Percentiles rank a stretch among this genome's conserved stretches.
Conservation (phyloP, 2,329 filamentous ascomycete species). For the Pezicula rhizophila region DNA sequence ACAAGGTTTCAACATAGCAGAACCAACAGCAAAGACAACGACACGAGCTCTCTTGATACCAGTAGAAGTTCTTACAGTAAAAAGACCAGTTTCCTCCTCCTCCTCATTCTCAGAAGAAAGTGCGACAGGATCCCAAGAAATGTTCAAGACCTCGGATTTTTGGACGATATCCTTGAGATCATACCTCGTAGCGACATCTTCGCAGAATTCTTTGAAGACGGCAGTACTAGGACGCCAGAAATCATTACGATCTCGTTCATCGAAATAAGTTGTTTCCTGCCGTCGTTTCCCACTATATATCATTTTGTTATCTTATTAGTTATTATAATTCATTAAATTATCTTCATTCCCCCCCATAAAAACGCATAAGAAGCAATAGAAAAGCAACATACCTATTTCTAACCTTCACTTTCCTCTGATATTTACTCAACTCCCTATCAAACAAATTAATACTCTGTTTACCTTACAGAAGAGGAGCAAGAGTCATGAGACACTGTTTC, state of each 20-base stretch:
- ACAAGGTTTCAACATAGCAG: constrained; percentile 50
- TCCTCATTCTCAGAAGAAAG: background rate
- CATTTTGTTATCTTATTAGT: too few species aligned
- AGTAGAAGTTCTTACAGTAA: constrained; percentile 55
- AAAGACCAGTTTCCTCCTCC: constrained; percentile 42
- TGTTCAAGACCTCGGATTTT: constrained; percentile 38
- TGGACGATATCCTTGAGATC: constrained; percentile 50
- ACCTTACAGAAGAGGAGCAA: too few species aligned
- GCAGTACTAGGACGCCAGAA: constrained; percentile 60
- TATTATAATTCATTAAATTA: too few species aligned
- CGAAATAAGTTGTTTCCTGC: constrained; percentile 33
- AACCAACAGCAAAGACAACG: constrained; percentile 66
- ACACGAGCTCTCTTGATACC: constrained; percentile 49
- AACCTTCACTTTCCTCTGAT: constrained; percentile 60
- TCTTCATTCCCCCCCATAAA: too few species aligned
- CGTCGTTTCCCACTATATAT: constrained; percentile 28
- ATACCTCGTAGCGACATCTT: constrained; percentile 51
- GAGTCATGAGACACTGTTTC: too few species aligned
- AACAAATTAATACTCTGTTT: too few species aligned
- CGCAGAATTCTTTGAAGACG: constrained; percentile 58
- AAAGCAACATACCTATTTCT: constrained; percentile 35
- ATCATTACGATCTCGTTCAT: constrained; percentile 62
- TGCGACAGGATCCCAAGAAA: constrained; percentile 12
- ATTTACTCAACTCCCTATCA: constrained; percentile 68
- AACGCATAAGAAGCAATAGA: too few species aligned